Conservation (phyloP, 768 basidiomycete genomes). For the Sporobolomyces phaffii region DNA sequence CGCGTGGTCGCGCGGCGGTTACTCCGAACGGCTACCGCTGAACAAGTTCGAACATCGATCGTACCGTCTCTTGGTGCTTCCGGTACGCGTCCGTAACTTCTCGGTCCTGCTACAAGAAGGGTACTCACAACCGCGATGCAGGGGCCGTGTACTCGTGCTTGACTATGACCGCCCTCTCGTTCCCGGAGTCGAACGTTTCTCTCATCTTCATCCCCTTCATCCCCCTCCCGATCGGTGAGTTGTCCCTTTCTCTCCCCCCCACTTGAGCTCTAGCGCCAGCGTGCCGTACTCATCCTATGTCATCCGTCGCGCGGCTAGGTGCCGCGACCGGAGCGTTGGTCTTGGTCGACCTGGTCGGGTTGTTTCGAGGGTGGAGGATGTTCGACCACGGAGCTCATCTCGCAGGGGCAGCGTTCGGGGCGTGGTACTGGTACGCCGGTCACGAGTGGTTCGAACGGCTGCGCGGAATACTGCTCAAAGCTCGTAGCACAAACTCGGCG, state of each 20-base stretch:
- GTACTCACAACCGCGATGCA: no score
- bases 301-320: not conserved
- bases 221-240: constrained; percentile 31
- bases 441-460: constrained; percentile 13
- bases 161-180: constrained; percentile 31
- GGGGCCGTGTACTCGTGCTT: constrained; percentile 36
- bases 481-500: no score
- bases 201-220: constrained; percentile 40
- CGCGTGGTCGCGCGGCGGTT: constrained; percentile 18
- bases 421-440: not conserved
- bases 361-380: constrained; percentile 28
- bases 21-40: not conserved
- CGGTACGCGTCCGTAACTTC: not conserved
- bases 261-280: no score
- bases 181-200: constrained; percentile 28
- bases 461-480: constrained; percentile 2
- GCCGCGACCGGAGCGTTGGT: constrained; percentile 17
- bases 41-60: not conserved
- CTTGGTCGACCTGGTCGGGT: constrained; percentile 28
- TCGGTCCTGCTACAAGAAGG: no score
- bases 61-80: constrained; percentile 26
- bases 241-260: not conserved
- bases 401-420: constrained; percentile 5
- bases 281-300: no score
- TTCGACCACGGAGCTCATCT: constrained; percentile 39